Percentiles rank a stretch among this genome's conserved stretches.
These are phyloP conservation scores for Rubroshorea leprosula DNA, from an alignment of 345 rosid genomes.

Conservation along the genomic window DNA sequence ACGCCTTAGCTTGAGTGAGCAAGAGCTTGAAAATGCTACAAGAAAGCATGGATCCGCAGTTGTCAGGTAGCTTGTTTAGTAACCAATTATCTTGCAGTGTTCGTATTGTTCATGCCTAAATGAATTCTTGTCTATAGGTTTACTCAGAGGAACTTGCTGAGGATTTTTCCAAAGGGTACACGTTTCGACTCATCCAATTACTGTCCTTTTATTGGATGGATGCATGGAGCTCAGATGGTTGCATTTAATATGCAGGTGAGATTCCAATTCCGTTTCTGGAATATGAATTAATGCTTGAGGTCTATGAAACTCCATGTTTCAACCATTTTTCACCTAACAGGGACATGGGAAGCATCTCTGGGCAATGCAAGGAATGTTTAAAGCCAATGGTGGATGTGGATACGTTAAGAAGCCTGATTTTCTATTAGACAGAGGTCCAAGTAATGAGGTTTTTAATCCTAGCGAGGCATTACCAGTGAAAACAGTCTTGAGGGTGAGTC, in stretches of 20 bases:
- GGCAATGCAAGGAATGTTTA: conserved; percentile 81
- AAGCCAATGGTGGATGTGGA: conserved; percentile 65
- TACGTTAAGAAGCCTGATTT: conserved; percentile 65
- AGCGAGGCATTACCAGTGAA: conserved; percentile 33
- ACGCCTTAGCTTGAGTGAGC: conserved; percentile 71
- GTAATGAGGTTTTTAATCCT: conserved; percentile 39
- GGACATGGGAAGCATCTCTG: conserved; percentile 65
- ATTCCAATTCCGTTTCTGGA: background rate
- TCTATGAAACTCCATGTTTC: background rate
- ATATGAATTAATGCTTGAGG: too few species aligned
- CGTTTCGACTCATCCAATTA: conserved; percentile 63
- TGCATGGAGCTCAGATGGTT: conserved; percentile 83
- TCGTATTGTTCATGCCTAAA: background rate
- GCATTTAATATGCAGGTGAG: conserved; percentile 84
- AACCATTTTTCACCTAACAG: conserved; percentile 20
- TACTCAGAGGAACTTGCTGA: conserved; percentile 56
- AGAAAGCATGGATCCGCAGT: conserved; percentile 37
- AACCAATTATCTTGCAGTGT: background rate
- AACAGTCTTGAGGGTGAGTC: conserved; percentile 44
- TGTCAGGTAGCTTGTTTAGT: conserved; percentile 31
- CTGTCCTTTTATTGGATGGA: conserved; percentile 62
- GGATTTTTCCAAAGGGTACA: conserved; percentile 63
- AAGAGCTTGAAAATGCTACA: conserved; percentile 49
- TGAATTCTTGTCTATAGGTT: conserved; percentile 30
- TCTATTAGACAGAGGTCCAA: conserved; percentile 31